Percentiles rank a stretch among this genome's conserved stretches.
Evolutionary conservation across 306 rosid genomes (phyloP).

Genomic region (Dryas alaskensis): DNA sequence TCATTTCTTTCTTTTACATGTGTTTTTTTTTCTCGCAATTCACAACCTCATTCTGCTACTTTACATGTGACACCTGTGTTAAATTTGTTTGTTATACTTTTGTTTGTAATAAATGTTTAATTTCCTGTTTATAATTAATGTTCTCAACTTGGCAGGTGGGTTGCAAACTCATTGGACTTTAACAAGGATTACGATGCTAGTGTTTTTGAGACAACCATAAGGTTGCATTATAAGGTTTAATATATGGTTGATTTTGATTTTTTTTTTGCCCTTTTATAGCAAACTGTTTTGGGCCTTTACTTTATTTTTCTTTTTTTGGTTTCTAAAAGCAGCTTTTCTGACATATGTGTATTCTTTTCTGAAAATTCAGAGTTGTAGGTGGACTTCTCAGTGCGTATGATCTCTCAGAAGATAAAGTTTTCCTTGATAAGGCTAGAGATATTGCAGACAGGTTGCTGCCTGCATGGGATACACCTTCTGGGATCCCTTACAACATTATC

Average conservation of each 20-base stretch:
- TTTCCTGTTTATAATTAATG: not conserved
- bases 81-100: not conserved
- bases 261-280: conserved; percentile 21
- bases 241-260: conserved; percentile 46
- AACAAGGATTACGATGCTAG: conserved; percentile 95
- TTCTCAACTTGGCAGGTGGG: conserved; percentile 69
- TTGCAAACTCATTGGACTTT: conserved; percentile 79
- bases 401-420: conserved; percentile 84
- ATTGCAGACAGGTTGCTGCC: conserved; percentile 96
- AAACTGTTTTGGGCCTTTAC: conserved; percentile 22
- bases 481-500: conserved; percentile 91
- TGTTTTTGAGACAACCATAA: conserved; percentile 99
- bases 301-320: conserved; percentile 5
- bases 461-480: conserved; percentile 91
- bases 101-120: not conserved
- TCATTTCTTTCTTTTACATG: not conserved
- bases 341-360: conserved; percentile 28
- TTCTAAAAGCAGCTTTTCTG: conserved; percentile 16
- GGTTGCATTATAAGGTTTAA: conserved; percentile 94
- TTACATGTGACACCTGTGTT: not conserved
- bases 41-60: not conserved
- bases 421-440: conserved; percentile 87
- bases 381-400: conserved; percentile 98
- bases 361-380: conserved; percentile 84
- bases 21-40: not conserved